phyloP scores from a whole-genome alignment of 768 basidiomycete genomes.

The Tylopilus intermedius region DNA sequence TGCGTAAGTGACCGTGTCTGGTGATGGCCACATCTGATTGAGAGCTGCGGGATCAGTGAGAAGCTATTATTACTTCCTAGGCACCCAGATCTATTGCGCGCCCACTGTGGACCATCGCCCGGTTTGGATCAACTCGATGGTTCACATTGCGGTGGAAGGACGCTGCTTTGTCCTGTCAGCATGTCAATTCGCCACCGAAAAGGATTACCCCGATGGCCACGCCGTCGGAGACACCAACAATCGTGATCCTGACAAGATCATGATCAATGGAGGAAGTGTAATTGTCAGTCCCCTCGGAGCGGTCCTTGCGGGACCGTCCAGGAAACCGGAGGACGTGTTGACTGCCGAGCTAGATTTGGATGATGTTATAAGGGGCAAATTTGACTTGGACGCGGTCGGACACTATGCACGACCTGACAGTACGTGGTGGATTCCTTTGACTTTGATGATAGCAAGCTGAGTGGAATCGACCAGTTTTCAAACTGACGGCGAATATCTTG shows the following conservation, averaged over 20 bases:
- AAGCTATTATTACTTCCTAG: conserved; percentile 53
- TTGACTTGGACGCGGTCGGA: conserved; percentile 57
- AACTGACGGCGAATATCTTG: conserved; percentile 12
- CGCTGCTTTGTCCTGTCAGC: conserved; percentile 65
- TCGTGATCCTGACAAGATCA: conserved; percentile 42
- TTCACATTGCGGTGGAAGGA: conserved; percentile 62
- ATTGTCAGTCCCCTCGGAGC: conserved; percentile 56
- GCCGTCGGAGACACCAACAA: conserved; percentile 36
- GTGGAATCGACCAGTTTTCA: conserved; percentile 24
- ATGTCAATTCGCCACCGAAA: conserved; percentile 53
- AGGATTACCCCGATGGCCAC: conserved; percentile 48
- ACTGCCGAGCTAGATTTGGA: conserved; percentile 57
- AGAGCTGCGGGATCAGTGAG: conserved; percentile 39
- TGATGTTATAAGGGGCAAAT: conserved; percentile 52
- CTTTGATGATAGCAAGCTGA: conserved; percentile 5
- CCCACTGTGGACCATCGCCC: conserved; percentile 61
- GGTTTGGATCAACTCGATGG: conserved; percentile 54
- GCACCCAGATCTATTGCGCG: conserved; percentile 59
- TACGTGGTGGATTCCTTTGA: conserved; percentile 26
- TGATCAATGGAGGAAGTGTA: conserved; percentile 59
- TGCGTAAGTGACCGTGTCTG: conserved; percentile 36
- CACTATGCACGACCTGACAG: conserved; percentile 59
- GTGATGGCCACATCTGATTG: neutral
- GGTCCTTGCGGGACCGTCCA: conserved; percentile 56
- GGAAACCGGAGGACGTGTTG: conserved; percentile 47